Evolutionary conservation across 148 eudicot genomes (phyloP).

Genomic region (Nyssa sinensis): DNA sequence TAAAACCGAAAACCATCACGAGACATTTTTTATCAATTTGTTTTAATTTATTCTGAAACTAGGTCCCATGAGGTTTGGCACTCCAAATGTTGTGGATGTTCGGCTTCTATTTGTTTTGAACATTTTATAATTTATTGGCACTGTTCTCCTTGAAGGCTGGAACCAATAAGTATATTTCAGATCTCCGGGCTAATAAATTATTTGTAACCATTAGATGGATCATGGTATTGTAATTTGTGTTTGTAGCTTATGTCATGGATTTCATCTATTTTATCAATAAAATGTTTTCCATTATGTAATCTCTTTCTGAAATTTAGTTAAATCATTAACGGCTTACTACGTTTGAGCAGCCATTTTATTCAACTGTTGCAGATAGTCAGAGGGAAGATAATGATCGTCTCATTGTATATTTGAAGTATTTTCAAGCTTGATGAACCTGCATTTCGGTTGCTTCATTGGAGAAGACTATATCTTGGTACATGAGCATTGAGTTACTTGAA

Average conservation of each 20-base stretch:
- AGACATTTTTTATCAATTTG: no score
- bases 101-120: background rate
- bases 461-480: no score
- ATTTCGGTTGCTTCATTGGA: no score
- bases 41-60: background rate
- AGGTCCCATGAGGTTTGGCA: background rate
- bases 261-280: background rate
- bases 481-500: no score
- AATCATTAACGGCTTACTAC: background rate
- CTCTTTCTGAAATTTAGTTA: background rate
- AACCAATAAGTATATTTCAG: background rate
- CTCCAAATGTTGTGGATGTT: background rate
- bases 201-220: background rate
- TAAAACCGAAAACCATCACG: no score
- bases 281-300: background rate
- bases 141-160: background rate
- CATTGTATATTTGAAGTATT: no score
- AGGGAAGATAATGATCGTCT: no score
- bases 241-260: background rate
- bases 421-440: no score
- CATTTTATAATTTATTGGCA: background rate
- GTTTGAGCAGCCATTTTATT: no score
- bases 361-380: no score
- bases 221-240: slow-evolving; percentile 6
- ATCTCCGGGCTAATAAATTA: background rate